Evolutionary conservation across 2,329 filamentous ascomycete genomes (phyloP), one percentile per base, ranked within the genome.

Genomic region (Acrocalymma vagum): DNA sequence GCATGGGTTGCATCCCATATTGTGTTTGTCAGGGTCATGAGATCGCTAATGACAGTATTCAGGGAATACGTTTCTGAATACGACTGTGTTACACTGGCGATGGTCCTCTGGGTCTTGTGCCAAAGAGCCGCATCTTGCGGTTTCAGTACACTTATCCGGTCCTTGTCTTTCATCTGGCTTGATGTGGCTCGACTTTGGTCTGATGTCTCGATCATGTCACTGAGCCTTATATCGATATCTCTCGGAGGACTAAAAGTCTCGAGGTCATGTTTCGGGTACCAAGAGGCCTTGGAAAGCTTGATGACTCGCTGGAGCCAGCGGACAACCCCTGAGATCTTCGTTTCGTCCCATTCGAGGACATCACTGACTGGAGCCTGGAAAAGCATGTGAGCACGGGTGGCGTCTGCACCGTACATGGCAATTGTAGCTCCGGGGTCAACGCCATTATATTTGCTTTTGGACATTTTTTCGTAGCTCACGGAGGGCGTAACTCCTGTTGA

Each of bases 391-490:
- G 90, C 90, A 40, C 91, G 79, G 2, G 88, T 91, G 5, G 88
- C 85, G 66, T 96, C 91, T 2, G 90, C 88, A 15, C 91, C 91
- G 56, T 94, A 86, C 53, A 82, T 83, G 6, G 78, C 72, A 42
- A 94, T 89, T 50, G 87, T 88, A 0, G 74, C 76, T 0, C 82
- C 84, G 0, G 91, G 91, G 62, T 95, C 90, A 6, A 95, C 89
- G 17, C 91, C 91, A 62, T 96, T 96, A 72, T 94, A 79, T 69
- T 96, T 96, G 59, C 89, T 95, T 72, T 96, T 96, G 25, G 88
- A 94, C 91, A 96, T 96, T 65, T 96, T 96, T 67, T 95, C 90
- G 56, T 81, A 95, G 1, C 82, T 85, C 13, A 90, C 70, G 18
- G 74, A 80, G 2, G 87, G 83, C 0, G 62, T 58, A 31, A 79